Percentiles rank a stretch among this genome's conserved stretches.
phyloP scores from a whole-genome alignment of 495 filamentous ascomycete genomes.

The Sabuloglossum arenarium region DNA sequence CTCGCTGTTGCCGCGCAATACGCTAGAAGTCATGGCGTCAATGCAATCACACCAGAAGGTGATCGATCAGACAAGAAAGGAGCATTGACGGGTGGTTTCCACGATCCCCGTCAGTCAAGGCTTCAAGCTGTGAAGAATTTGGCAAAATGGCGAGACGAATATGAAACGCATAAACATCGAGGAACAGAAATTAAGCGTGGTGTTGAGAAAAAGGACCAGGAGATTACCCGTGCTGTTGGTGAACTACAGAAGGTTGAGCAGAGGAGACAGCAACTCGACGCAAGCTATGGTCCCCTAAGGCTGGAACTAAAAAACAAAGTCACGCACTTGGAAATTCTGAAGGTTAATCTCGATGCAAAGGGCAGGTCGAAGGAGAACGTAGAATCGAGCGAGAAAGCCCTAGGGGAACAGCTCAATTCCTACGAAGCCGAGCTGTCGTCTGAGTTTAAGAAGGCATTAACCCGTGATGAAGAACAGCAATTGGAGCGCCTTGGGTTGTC shows the following conservation, averaged over 20 bases:
- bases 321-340: slow-evolving; percentile 48
- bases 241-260: slow-evolving; percentile 72
- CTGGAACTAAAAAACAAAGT: slow-evolving; percentile 51
- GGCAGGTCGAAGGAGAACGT: slow-evolving; percentile 46
- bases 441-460: slow-evolving; percentile 82
- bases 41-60: slow-evolving; percentile 82
- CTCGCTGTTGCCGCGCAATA: slow-evolving; percentile 71
- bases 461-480: slow-evolving; percentile 56
- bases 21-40: slow-evolving; percentile 72
- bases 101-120: slow-evolving; percentile 63
- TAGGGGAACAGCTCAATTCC: slow-evolving; percentile 48
- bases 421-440: slow-evolving; percentile 62
- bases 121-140: slow-evolving; percentile 66
- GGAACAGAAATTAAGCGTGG: slow-evolving; percentile 36
- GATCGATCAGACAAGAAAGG: slow-evolving; percentile 87
- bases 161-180: slow-evolving; percentile 39
- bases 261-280: slow-evolving; percentile 52
- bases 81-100: slow-evolving; percentile 81
- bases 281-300: slow-evolving; percentile 60
- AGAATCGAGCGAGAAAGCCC: slow-evolving; percentile 49
- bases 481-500: slow-evolving; percentile 47
- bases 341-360: slow-evolving; percentile 55
- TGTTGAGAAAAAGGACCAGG: slow-evolving; percentile 61
- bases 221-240: slow-evolving; percentile 61
- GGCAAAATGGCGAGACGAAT: slow-evolving; percentile 51